phyloP scores from a whole-genome alignment of 305 asterid genomes.

The Rubia occidens region DNA sequence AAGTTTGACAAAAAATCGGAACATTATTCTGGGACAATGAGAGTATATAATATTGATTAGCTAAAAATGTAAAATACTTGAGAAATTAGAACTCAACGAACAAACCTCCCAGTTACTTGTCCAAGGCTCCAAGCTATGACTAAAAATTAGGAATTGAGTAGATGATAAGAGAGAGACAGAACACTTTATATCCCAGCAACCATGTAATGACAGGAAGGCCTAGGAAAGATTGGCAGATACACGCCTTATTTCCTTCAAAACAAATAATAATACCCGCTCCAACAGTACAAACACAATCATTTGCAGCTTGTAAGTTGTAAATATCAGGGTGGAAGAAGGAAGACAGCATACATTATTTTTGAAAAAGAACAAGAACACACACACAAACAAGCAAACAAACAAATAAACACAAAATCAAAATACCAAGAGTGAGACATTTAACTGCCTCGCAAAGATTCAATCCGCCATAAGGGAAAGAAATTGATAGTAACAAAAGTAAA shows the following conservation, averaged over 20 bases:
- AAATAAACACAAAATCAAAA: background rate
- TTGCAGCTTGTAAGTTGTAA: background rate
- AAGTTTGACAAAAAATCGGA: too few relatives aligned
- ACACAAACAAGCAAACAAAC: background rate
- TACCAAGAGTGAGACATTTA: background rate
- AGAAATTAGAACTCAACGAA: background rate
- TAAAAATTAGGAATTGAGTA: too few relatives aligned
- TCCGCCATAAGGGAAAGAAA: conserved; percentile 5
- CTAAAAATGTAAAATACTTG: too few relatives aligned
- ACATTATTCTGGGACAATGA: too few relatives aligned
- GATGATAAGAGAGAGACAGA: too few relatives aligned
- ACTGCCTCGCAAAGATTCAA: background rate
- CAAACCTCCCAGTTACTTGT: background rate
- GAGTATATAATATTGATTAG: too few relatives aligned
- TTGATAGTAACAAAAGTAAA: too few relatives aligned
- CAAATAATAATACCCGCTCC: background rate
- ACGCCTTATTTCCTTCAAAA: background rate
- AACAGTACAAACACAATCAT: background rate
- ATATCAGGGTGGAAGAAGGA: background rate
- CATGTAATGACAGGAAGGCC: background rate
- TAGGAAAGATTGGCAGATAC: background rate
- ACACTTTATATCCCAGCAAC: too few relatives aligned
- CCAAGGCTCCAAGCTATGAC: background rate
- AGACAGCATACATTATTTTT: background rate
- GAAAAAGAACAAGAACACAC: background rate